A percentile compares a stretch with the other conserved stretches of the same genome.
Conservation (phyloP, 352 stramenopile species). For the Globisporangium perplexum region DNA sequence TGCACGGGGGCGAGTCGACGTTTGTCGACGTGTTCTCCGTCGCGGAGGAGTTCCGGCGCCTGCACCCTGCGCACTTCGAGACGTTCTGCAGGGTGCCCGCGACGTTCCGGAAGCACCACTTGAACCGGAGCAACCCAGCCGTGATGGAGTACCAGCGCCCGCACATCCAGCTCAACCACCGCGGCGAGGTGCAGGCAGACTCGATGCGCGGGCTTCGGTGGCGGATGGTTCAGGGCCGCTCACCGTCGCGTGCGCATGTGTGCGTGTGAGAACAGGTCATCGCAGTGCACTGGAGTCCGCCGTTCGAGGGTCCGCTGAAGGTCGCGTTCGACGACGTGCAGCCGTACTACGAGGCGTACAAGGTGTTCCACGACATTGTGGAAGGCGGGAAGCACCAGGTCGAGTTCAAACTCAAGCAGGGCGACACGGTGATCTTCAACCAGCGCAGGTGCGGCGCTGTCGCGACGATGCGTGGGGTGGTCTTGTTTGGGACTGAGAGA, state of each 20-base stretch:
- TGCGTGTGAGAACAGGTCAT: slow-evolving; percentile 45
- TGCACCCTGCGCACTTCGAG: slow-evolving; percentile 63
- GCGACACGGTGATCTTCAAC: slow-evolving; percentile 85
- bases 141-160: slow-evolving; percentile 93
- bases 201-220: background rate
- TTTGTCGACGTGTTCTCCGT: slow-evolving; percentile 84
- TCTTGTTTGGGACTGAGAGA: too few relatives aligned
- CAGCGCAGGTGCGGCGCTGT: slow-evolving; percentile 40
- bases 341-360: slow-evolving; percentile 82
- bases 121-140: slow-evolving; percentile 83
- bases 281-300: slow-evolving; percentile 91
- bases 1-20: slow-evolving; percentile 80
- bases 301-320: slow-evolving; percentile 91
- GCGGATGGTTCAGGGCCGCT: too few relatives aligned
- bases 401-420: slow-evolving; percentile 73
- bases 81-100: slow-evolving; percentile 83
- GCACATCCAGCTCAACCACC: slow-evolving; percentile 89
- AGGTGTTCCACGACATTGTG: slow-evolving; percentile 75
- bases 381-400: slow-evolving; percentile 62
- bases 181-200: slow-evolving; percentile 38
- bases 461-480: too few relatives aligned
- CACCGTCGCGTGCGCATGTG: too few relatives aligned
- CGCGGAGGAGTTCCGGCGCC: slow-evolving; percentile 54
- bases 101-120: slow-evolving; percentile 92
- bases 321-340: slow-evolving; percentile 68